Conservation (phyloP, 225 moss, liverwort and hornwort genomes). For the Asterella californica region DNA sequence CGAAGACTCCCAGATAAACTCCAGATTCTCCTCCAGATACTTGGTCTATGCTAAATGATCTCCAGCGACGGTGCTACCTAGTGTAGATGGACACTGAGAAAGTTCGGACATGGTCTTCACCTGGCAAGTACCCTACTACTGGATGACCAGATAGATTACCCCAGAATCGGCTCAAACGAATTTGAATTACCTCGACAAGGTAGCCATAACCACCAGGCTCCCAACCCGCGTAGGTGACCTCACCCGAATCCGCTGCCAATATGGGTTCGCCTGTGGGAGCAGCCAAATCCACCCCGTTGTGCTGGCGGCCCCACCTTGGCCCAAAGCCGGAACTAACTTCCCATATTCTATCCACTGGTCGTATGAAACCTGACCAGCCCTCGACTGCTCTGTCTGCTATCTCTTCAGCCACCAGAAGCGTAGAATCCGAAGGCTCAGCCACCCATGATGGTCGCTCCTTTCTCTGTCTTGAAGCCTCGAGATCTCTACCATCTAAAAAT, state of each 20-base stretch:
- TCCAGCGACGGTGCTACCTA: too few relatives aligned
- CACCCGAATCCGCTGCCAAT: slow-evolving; percentile 36
- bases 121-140: neutral
- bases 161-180: neutral
- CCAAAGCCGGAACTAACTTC: slow-evolving; percentile 39
- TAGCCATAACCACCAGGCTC: slow-evolving; percentile 38
- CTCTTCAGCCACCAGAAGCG: slow-evolving; percentile 28
- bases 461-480: neutral
- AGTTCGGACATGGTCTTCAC: neutral
- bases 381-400: slow-evolving; percentile 28
- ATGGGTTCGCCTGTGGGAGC: slow-evolving; percentile 43
- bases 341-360: slow-evolving; percentile 38
- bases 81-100: too few relatives aligned
- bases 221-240: slow-evolving; percentile 41
- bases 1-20: too few relatives aligned
- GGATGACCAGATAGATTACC: neutral
- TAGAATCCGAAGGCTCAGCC: slow-evolving; percentile 32
- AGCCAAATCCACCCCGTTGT: slow-evolving; percentile 42
- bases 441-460: slow-evolving; percentile 32
- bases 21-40: too few relatives aligned
- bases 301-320: slow-evolving; percentile 39
- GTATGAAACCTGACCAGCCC: slow-evolving; percentile 39
- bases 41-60: too few relatives aligned
- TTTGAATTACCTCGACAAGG: slow-evolving; percentile 29
- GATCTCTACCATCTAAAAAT: slow-evolving; percentile 26